Evolutionary conservation across 108 stramenopile genomes (phyloP), one percentile per base, ranked within the genome.

Genomic region (Nitzschia sp.): DNA sequence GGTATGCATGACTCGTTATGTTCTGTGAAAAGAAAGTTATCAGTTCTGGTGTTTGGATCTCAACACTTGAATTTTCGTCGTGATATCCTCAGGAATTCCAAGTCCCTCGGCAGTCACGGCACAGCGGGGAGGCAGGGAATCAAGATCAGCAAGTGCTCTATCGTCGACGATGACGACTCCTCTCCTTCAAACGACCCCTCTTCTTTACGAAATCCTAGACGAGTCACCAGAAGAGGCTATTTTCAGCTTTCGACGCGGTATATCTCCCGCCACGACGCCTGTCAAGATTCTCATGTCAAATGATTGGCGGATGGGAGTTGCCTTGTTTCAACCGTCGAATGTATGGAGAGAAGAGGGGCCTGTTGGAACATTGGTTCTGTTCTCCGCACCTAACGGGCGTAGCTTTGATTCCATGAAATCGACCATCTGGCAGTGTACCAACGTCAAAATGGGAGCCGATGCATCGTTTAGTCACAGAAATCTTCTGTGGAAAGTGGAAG

Each of bases 221-320:
- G 73, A 67, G 25, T 41, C 58, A 36, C 21, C 47, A n/a, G 65
- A 59, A 15, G 65, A 41, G 9, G 17, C 47, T 5, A 60, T 74
- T 11, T 31, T 66, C 27, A 38, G 61, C 30, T 38, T 61, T 35
- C 48, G 29, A 25, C 21, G 53, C 21, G 45, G 44, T 23, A 33
- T 76, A 52, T 69, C 75, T 4, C 75, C 75, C 13, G 70, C 82
- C 34, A 77, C 84, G 33, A 85, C 80, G 34, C 84, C 84, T 0
- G 58, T 85, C 17, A 70, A 77, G 27, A 76, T 88, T 17, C 45
- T 88, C 16, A 27, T 88, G 3, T 79, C 80, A 35, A 78, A 68
- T 28, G 78, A 83, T 55, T 60, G 75, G 75, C 67, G 55, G 22
- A 63, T 76, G 54, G 75, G 75, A 35, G 61, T 76, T 26, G 75